These are phyloP conservation scores for Sclerotinia nivalis DNA, from an alignment of 2,329 filamentous ascomycete genomes.

Conservation along the genomic window DNA sequence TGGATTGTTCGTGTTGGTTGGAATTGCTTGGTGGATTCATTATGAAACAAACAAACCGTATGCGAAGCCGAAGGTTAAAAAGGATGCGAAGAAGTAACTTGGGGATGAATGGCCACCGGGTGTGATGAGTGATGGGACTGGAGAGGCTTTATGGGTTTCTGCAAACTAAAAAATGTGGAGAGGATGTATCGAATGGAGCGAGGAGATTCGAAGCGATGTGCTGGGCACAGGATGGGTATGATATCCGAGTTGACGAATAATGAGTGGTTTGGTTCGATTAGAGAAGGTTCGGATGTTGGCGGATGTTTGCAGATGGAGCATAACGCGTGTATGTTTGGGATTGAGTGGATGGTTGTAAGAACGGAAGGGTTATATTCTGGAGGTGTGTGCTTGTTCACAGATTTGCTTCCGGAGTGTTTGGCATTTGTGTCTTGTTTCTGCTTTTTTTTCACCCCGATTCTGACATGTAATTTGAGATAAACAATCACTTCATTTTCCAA, in stretches of 20 bases:
- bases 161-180: background rate
- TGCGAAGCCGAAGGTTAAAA: slow-evolving; percentile 39
- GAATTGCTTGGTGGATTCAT: slow-evolving; percentile 37
- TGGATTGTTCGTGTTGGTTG: slow-evolving; percentile 25
- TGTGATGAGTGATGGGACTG: too few species aligned
- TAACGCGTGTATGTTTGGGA: background rate
- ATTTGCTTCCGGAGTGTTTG: background rate
- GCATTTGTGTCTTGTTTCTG: background rate
- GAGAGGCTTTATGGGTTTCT: background rate
- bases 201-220: background rate
- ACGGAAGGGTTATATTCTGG: background rate
- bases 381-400: background rate
- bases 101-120: background rate
- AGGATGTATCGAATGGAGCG: background rate
- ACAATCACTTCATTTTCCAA: background rate
- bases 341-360: background rate
- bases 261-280: background rate
- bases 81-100: slow-evolving; percentile 23
- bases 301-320: background rate
- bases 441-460: background rate
- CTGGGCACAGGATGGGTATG: slow-evolving; percentile 8
- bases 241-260: slow-evolving; percentile 2
- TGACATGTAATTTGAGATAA: background rate
- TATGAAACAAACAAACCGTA: slow-evolving; percentile 38
- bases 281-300: background rate